phyloP scores from a whole-genome alignment of 805 yeast genomes.

The Candida maris region DNA sequence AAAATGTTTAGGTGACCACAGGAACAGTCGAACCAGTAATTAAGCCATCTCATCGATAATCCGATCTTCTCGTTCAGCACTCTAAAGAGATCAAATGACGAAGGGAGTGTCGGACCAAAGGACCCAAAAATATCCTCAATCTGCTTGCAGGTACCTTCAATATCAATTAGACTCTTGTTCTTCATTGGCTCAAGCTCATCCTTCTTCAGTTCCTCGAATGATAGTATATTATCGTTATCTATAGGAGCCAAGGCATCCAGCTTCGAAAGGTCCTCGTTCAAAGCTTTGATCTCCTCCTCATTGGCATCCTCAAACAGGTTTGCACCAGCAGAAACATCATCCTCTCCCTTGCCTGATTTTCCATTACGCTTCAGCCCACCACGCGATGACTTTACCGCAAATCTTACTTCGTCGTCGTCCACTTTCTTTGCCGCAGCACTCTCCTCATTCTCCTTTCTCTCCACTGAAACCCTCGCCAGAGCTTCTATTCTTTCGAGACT shows the following conservation, averaged over 20 bases:
- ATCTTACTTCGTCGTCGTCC: slow-evolving; percentile 7
- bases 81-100: slow-evolving; percentile 28
- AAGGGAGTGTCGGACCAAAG: slow-evolving; percentile 24
- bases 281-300: slow-evolving; percentile 29
- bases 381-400: slow-evolving; percentile 6
- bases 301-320: slow-evolving; percentile 31
- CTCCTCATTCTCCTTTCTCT: slow-evolving; percentile 20
- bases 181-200: slow-evolving; percentile 31
- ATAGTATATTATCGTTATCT: slow-evolving; percentile 16
- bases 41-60: slow-evolving; percentile 29
- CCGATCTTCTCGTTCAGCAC: slow-evolving; percentile 28
- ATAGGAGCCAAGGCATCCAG: slow-evolving; percentile 14
- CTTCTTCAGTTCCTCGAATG: slow-evolving; percentile 22
- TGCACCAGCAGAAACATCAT: slow-evolving; percentile 19
- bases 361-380: background rate
- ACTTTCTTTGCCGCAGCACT: slow-evolving; percentile 14
- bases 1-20: slow-evolving; percentile 32
- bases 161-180: slow-evolving; percentile 21
- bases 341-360: slow-evolving; percentile 2
- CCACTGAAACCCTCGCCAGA: slow-evolving; percentile 28
- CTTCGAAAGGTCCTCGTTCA: slow-evolving; percentile 21
- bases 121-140: slow-evolving; percentile 24
- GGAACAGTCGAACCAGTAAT: slow-evolving; percentile 33
- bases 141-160: slow-evolving; percentile 19
- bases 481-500: slow-evolving; percentile 22